Evolutionary conservation across 306 rosid species (phyloP), one percentile per base, ranked within the genome.

Genomic region (Alnus glutinosa): DNA sequence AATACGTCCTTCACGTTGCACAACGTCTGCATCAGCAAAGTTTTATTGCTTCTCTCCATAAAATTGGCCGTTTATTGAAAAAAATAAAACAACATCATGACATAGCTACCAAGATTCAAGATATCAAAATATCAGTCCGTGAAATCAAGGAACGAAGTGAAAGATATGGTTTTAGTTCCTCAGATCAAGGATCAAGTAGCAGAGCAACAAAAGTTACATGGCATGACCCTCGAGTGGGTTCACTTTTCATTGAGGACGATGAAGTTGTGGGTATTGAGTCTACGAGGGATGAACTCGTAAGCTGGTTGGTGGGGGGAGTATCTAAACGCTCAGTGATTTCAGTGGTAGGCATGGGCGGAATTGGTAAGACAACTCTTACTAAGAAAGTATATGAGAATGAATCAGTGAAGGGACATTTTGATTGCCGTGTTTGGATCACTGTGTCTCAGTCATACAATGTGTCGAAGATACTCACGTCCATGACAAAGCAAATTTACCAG

Each of bases 261-360:
- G 51, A 67, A 18, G 72, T 67, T 39, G 72, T 67, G 51, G 71
- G 50, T 9, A 39, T 67, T 67, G 72, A 67, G 42, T 67, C 15
- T 9, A 67, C 72, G 3, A 67, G 72, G 72, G 49, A 39, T 39
- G 50, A 39, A 9, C 28, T 67, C 2, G 47, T 67, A 15, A 39
- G 50, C 15, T 67, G 71, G 50, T 39, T 67, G 50, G 49, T 67
- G 7, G 4, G 50, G 9, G 30, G 71, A 9, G 13, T 13, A 39
- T 8, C 49, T 67, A 39, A 6, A 36, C 50, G 15, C 50, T 67
- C 7, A 0, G 49, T 67, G 50, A 67, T 67, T 42, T 67, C 50
- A 16, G 13, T 67, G 50, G 71, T 16, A 39, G 71, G 50, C 28
- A 67, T 67, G 50, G 71, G 71, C 3, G 7, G 32, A 9, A 18